Percentiles rank a stretch among this genome's conserved stretches.
Evolutionary conservation across 1,284 basidiomycete genomes (phyloP).

Genomic region (Cutaneotrichosporon sp.): DNA sequence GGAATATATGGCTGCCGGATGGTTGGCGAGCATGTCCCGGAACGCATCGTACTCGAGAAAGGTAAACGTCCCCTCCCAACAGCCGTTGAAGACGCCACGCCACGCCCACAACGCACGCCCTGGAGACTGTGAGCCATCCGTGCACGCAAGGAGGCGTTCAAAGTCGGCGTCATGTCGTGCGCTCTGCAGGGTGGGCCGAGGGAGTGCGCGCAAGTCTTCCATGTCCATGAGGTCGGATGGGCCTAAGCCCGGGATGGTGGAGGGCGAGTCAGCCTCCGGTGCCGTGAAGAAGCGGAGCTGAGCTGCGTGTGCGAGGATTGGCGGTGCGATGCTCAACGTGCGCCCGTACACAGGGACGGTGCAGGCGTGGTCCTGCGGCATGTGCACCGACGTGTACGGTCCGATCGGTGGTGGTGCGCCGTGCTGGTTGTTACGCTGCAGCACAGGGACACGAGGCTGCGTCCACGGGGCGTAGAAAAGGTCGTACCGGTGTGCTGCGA

Average conservation of each 20-base stretch:
- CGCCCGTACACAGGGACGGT: constrained; percentile 52
- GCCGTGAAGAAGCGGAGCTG: constrained; percentile 49
- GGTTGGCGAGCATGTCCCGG: constrained; percentile 52
- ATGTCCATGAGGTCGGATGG: not conserved
- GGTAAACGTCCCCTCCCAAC: constrained; percentile 59
- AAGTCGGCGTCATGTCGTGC: constrained; percentile 35
- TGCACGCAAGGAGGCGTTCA: constrained; percentile 48
- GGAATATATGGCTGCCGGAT: constrained; percentile 52
- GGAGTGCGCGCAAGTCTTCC: constrained; percentile 20
- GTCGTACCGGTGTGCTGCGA: constrained; percentile 57
- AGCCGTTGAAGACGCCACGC: constrained; percentile 54
- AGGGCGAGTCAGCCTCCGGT: not conserved
- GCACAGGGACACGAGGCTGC: constrained; percentile 47
- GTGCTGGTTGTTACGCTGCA: constrained; percentile 17
- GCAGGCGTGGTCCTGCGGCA: constrained; percentile 13
- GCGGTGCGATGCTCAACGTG: constrained; percentile 38
- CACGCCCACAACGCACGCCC: constrained; percentile 53
- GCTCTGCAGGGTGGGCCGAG: constrained; percentile 30
- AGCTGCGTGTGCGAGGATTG: constrained; percentile 51
- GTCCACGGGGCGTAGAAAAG: constrained; percentile 58
- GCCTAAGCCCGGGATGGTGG: not conserved
- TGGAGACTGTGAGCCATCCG: constrained; percentile 48
- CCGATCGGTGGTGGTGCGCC: constrained; percentile 33
- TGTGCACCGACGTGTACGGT: constrained; percentile 32
- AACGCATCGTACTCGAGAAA: constrained; percentile 61